Evolutionary conservation across 352 stramenopile species (phyloP).

Genomic region (Globisporangium cystogenes): DNA sequence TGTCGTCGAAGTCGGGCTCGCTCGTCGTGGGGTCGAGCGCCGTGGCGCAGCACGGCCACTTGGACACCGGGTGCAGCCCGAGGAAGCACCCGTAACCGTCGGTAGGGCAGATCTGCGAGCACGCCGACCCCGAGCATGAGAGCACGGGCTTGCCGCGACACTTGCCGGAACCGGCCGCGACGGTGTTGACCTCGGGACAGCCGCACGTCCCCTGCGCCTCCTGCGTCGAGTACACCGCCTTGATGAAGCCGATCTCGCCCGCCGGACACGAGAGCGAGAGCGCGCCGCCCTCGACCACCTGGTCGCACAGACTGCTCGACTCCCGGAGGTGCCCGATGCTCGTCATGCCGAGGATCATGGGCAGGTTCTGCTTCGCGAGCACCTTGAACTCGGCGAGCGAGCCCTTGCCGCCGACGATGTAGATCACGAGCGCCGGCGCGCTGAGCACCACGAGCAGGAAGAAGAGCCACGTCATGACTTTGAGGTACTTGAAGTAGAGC

Average conservation of each 20-base stretch:
- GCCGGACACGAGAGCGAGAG: slow-evolving; percentile 60
- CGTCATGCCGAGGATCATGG: slow-evolving; percentile 67
- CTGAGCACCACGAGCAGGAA: slow-evolving; percentile 68
- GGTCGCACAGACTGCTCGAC: slow-evolving; percentile 61
- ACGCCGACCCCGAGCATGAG: slow-evolving; percentile 14
- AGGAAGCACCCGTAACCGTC: slow-evolving; percentile 60
- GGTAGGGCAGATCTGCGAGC: slow-evolving; percentile 30
- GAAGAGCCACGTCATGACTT: slow-evolving; percentile 82
- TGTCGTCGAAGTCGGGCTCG: slow-evolving; percentile 38
- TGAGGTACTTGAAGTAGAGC: slow-evolving; percentile 87
- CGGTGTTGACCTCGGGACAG: slow-evolving; percentile 64
- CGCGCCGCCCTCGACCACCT: slow-evolving; percentile 37
- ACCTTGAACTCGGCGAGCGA: slow-evolving; percentile 52
- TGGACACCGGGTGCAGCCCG: slow-evolving; percentile 55
- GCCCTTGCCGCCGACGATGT: slow-evolving; percentile 54
- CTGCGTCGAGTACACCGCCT: slow-evolving; percentile 69
- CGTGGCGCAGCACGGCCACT: slow-evolving; percentile 57
- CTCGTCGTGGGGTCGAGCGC: slow-evolving; percentile 22
- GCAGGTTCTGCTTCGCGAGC: slow-evolving; percentile 62
- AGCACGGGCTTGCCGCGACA: slow-evolving; percentile 34
- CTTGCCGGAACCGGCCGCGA: slow-evolving; percentile 41
- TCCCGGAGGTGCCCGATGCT: slow-evolving; percentile 76
- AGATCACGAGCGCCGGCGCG: slow-evolving; percentile 50
- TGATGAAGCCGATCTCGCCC: slow-evolving; percentile 71
- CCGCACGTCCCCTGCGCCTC: slow-evolving; percentile 53